These are phyloP conservation scores for Veloboletus limbatus DNA, from an alignment of 1,284 basidiomycete genomes.

Conservation along the genomic window DNA sequence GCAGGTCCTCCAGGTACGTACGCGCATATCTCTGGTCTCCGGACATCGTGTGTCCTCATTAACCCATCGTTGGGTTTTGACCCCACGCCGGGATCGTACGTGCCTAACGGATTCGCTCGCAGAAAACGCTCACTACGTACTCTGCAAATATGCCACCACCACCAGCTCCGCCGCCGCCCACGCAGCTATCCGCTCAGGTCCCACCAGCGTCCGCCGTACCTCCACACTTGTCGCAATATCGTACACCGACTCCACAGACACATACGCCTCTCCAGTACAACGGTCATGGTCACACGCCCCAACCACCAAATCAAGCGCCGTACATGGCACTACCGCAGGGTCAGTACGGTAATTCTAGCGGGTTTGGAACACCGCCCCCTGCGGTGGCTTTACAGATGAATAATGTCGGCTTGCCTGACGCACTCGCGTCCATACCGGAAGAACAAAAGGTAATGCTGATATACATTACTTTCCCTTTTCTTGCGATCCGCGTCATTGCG, in stretches of 20 bases:
- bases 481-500: conserved; percentile 3
- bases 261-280: conserved; percentile 30
- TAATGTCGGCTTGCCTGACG: conserved; percentile 40
- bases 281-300: conserved; percentile 30
- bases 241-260: conserved; percentile 43
- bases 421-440: conserved; percentile 59
- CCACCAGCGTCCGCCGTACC: conserved; percentile 40
- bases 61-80: neutral
- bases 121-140: conserved; percentile 38
- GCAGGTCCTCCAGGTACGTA: conserved; percentile 64
- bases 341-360: conserved; percentile 18
- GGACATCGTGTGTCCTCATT: neutral
- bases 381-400: conserved; percentile 17
- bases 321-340: conserved; percentile 24
- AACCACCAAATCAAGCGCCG: conserved; percentile 20
- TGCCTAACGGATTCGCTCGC: conserved; percentile 5
- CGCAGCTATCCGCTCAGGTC: conserved; percentile 28
- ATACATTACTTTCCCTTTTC: conserved; percentile 6
- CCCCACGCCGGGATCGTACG: neutral
- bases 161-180: conserved; percentile 19
- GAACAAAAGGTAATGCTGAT: conserved; percentile 57
- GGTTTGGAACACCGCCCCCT: conserved; percentile 25
- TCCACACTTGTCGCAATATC: conserved; percentile 46
- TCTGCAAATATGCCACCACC: conserved; percentile 31
- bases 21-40: neutral